Evolutionary conservation across 768 basidiomycete species (phyloP).

Genomic region (Infundibulicybe gibba): DNA sequence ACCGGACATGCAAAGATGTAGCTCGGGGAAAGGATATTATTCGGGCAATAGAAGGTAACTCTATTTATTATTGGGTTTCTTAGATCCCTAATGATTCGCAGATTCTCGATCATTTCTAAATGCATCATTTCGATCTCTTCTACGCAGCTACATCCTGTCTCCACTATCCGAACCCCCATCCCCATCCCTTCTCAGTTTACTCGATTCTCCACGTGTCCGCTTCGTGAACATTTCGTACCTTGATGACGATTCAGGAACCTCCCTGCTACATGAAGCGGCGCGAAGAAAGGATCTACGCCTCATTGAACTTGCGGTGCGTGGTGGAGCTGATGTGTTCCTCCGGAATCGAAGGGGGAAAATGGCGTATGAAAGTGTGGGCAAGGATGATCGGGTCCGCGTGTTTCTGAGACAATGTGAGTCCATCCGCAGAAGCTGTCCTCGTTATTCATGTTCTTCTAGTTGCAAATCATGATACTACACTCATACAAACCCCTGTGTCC

Average conservation of each 20-base stretch:
- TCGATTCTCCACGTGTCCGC: conserved; percentile 64
- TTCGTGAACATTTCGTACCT: conserved; percentile 78
- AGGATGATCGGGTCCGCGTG: conserved; percentile 77
- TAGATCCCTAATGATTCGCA: conserved; percentile 17
- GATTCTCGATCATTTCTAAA: conserved; percentile 77
- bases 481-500: conserved; percentile 45
- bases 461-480: conserved; percentile 74
- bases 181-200: conserved; percentile 47
- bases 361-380: conserved; percentile 64
- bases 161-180: conserved; percentile 35
- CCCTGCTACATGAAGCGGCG: conserved; percentile 86
- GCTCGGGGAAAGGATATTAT: conserved; percentile 66
- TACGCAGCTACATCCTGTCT: conserved; percentile 73
- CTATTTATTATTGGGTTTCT: not conserved
- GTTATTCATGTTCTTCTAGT: conserved; percentile 35
- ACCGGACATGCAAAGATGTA: conserved; percentile 67
- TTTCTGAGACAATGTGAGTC: conserved; percentile 81
- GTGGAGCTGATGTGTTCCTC: conserved; percentile 88
- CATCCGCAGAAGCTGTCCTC: not conserved
- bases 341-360: conserved; percentile 71
- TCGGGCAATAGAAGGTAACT: conserved; percentile 65
- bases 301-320: conserved; percentile 79
- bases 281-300: conserved; percentile 74
- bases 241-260: conserved; percentile 73
- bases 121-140: conserved; percentile 68